Percentiles rank a stretch among this genome's conserved stretches.
Evolutionary conservation across 164 flowering plant genomes (phyloP).

Genomic region (Berberis thunbergii): DNA sequence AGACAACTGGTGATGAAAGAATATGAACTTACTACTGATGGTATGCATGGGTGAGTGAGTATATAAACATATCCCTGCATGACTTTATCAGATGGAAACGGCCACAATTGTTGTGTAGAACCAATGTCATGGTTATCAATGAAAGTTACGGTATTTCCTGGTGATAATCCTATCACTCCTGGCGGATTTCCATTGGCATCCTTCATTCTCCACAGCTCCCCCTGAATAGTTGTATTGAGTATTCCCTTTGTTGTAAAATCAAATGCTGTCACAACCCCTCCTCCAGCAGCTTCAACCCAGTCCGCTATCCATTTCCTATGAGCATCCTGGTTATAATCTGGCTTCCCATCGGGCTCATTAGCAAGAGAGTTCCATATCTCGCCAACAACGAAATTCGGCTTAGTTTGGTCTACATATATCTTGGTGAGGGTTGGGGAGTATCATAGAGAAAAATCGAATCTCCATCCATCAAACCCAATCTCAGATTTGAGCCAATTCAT

Average conservation of each 20-base stretch:
- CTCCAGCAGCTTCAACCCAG: conserved; percentile 52
- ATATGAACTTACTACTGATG: conserved; percentile 42
- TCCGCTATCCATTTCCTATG: conserved; percentile 40
- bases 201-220: conserved; percentile 51
- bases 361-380: conserved; percentile 49
- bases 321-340: conserved; percentile 32
- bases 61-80: conserved; percentile 76
- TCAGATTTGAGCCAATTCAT: conserved; percentile 72
- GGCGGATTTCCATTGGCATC: conserved; percentile 55
- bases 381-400: conserved; percentile 56
- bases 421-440: conserved; percentile 42
- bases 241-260: conserved; percentile 85
- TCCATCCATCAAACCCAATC: conserved; percentile 68
- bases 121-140: conserved; percentile 85
- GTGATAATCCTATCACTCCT: conserved; percentile 59
- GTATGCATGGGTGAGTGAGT: conserved; percentile 80
- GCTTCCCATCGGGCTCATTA: conserved; percentile 35
- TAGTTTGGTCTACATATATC: conserved; percentile 37
- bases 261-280: conserved; percentile 41
- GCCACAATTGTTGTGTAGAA: conserved; percentile 54
- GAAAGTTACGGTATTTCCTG: conserved; percentile 63
- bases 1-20: not conserved
- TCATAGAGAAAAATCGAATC: conserved; percentile 60
- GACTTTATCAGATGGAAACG: conserved; percentile 73
- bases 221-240: conserved; percentile 58